Percentiles rank a stretch among this genome's conserved stretches.
These are phyloP conservation scores for Penicillium sp. DNA, from an alignment of 2,329 filamentous ascomycete species.

Conservation along the genomic window DNA sequence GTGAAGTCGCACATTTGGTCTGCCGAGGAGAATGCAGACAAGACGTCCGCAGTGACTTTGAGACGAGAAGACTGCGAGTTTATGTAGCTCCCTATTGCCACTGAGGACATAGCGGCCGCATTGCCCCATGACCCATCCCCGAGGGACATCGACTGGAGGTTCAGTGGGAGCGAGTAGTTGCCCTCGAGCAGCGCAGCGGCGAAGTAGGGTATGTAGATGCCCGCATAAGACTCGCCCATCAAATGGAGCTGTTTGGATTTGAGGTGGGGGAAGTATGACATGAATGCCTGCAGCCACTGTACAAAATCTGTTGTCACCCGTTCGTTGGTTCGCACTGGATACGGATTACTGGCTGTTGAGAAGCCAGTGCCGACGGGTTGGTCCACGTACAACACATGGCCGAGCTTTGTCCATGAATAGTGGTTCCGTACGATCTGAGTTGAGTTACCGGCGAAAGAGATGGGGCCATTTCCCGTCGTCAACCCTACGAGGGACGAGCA, in stretches of 20 bases:
- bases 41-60: constrained; percentile 27
- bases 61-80: constrained; percentile 25
- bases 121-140: constrained; percentile 40
- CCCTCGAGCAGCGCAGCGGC: constrained; percentile 32
- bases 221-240: constrained; percentile 42
- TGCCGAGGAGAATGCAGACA: constrained; percentile 30
- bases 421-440: constrained; percentile 25
- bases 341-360: constrained; percentile 31
- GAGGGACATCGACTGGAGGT: constrained; percentile 36
- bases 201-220: constrained; percentile 41
- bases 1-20: constrained; percentile 35
- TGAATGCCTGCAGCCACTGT: constrained; percentile 33
- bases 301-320: constrained; percentile 32
- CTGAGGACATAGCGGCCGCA: constrained; percentile 34
- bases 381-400: constrained; percentile 38
- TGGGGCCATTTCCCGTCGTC: constrained; percentile 34
- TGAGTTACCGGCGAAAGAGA: constrained; percentile 32
- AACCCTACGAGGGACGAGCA: constrained; percentile 37
- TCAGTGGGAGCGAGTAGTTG: constrained; percentile 26
- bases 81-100: constrained; percentile 30
- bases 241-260: constrained; percentile 34
- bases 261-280: constrained; percentile 31
- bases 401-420: constrained; percentile 33
- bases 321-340: constrained; percentile 29
- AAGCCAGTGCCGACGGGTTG: constrained; percentile 39